Percentiles rank a stretch among this genome's conserved stretches.
Evolutionary conservation across 2,329 filamentous ascomycete genomes (phyloP).

Genomic region (Colletotrichum sp.): DNA sequence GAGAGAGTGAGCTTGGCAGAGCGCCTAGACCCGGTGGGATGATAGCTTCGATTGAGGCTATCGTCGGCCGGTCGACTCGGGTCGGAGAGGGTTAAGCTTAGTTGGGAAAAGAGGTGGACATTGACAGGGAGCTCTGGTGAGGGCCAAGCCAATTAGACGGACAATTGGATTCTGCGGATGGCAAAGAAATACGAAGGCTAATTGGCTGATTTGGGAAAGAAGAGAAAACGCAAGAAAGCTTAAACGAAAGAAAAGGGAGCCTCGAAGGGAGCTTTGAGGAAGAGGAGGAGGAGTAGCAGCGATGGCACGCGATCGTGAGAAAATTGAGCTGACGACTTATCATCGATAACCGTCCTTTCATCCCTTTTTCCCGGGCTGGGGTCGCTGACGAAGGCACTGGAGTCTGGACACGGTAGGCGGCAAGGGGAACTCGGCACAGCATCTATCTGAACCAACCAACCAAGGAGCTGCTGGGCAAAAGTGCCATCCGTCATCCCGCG

Average conservation of each 20-base stretch:
- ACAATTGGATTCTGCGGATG: background rate
- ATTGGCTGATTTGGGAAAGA: background rate
- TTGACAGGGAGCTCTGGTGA: background rate
- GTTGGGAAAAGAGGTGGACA: background rate
- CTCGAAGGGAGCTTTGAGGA: background rate
- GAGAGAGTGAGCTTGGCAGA: background rate
- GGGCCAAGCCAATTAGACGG: background rate
- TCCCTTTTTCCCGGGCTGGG: slow-evolving; percentile 2
- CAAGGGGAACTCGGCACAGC: background rate
- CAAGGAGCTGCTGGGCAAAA: background rate
- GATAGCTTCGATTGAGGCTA: background rate
- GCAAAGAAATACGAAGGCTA: background rate
- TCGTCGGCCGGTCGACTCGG: background rate
- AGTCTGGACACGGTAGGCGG: background rate
- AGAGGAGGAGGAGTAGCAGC: background rate
- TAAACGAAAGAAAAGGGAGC: slow-evolving; percentile 3
- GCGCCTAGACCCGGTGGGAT: background rate
- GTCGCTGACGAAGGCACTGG: slow-evolving; percentile 4
- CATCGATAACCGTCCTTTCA: background rate
- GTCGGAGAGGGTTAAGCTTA: background rate
- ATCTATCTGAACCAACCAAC: background rate
- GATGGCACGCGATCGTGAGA: background rate
- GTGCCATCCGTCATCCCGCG: background rate
- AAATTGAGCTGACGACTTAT: background rate
- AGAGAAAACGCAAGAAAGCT: background rate